Base-by-base conservation (phyloP, 208 protist species). In the Leishmania tarentolae region DNA sequence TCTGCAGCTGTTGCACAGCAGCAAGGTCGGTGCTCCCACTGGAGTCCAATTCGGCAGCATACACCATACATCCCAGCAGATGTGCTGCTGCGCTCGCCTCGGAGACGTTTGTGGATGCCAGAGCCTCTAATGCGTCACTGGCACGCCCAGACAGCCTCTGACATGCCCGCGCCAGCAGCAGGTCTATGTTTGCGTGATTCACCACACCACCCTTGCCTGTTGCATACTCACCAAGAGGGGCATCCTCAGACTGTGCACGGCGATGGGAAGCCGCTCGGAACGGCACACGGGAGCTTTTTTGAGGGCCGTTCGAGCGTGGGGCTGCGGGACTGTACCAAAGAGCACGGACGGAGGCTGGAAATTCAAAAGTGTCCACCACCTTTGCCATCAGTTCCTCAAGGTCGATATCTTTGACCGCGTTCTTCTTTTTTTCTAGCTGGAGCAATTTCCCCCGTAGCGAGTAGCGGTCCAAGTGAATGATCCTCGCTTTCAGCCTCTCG, bases 351-450 rank as follows among this genome's bases (percentile, higher is more conserved):
- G 87, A 84, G 1, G 40, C 71, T 6, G 85, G 63, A 77, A 93
- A 97, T 37, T 72, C 31, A 72, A 97, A 94, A 4, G 61, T 21
- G 28, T 80, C 78, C 8, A 95, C 85, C 50, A 85, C 69, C 5
- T 44, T 37, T 3, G 80, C 7, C 59, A 93, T 57, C n/a, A 94
- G 61, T 4, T 56, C 66, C 19, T 85, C 79, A 0, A 79, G 75
- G 80, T 95, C 85, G 17, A 94, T 76, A 24, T 88, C 80, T 63
- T 83, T 83, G 17, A 85, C 87, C 17, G 59, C 74, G 6, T 84
- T 81, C 78, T 95, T 95, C 24, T 87, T 75, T 75, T 78, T 75
- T 72, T 95, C 89, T 57, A 97, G 76, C n/a, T 89, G 80, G 11
- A 90, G 81, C 28, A 97, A 87, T 59, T 93, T 92, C 0, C 83